A percentile compares a stretch with the other conserved stretches of the same genome.
phyloP scores from a whole-genome alignment of 257 asterid genomes.

The Solanum medicagineum region DNA sequence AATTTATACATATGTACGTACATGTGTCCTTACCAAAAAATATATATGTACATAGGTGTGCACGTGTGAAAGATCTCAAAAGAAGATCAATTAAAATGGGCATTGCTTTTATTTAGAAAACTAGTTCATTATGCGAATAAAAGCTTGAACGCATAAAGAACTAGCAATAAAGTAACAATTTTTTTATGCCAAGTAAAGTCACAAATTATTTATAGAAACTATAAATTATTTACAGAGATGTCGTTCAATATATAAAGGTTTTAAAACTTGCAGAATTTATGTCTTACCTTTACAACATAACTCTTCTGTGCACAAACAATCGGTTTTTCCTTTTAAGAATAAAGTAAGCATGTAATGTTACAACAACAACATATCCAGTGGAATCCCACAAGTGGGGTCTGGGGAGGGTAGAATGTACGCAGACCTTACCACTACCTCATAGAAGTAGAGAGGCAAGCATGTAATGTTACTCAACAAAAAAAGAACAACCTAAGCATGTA shows the following conservation, averaged over 20 bases:
- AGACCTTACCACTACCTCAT: too few relatives aligned
- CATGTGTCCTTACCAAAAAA: background rate
- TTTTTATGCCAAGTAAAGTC: background rate
- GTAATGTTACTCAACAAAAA: background rate
- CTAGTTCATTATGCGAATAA: background rate
- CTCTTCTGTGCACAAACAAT: background rate
- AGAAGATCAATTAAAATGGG: background rate
- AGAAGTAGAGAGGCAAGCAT: background rate
- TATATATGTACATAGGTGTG: background rate
- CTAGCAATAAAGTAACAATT: background rate
- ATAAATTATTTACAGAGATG: background rate
- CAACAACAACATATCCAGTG: too few relatives aligned
- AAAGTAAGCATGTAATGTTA: background rate
- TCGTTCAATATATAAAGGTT: background rate
- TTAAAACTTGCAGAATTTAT: background rate
- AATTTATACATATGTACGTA: background rate
- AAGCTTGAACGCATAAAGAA: background rate
- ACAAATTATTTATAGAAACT: background rate
- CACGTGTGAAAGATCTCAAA: background rate
- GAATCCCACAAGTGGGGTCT: too few relatives aligned
- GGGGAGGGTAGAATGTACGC: too few relatives aligned
- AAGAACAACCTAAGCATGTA: background rate
- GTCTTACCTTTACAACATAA: background rate
- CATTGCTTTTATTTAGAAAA: background rate
- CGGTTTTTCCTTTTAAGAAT: background rate